phyloP scores from a whole-genome alignment of 2,329 filamentous ascomycete species.

The Celoporthe dispersa region DNA sequence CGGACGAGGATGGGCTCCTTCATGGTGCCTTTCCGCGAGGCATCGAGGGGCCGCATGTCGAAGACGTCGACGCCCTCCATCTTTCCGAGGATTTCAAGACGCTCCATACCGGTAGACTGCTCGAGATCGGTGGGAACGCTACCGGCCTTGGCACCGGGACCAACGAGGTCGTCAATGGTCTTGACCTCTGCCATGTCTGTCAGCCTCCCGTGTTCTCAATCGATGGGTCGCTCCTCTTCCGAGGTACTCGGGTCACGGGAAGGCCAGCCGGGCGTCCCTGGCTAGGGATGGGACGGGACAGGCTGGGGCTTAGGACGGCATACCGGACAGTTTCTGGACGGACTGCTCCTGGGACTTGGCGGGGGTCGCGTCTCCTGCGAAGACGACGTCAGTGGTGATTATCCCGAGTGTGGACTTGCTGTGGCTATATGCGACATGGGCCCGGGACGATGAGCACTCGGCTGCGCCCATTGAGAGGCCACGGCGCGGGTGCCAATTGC shows the following conservation, averaged over 20 bases:
- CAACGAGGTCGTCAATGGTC: constrained; percentile 78
- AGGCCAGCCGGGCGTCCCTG: neutral
- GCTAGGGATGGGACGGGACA: neutral
- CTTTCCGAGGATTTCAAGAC: constrained; percentile 98
- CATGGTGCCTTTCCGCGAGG: constrained; percentile 85
- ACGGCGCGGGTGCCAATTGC: constrained; percentile 33
- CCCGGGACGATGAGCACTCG: neutral
- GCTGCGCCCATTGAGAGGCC: constrained; percentile 2
- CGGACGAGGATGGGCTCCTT: constrained; percentile 89
- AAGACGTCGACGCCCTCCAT: constrained; percentile 98
- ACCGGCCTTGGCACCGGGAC: constrained; percentile 80
- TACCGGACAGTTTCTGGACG: constrained; percentile 25
- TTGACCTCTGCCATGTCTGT: constrained; percentile 72
- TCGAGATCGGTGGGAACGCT: constrained; percentile 92
- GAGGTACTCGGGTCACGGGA: neutral
- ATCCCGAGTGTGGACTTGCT: neutral
- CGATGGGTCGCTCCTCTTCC: neutral
- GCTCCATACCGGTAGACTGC: constrained; percentile 95
- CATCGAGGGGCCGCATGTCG: constrained; percentile 95
- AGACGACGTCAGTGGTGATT: constrained; percentile 16
- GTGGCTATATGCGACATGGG: neutral
- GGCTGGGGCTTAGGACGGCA: constrained; percentile 3
- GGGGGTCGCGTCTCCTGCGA: constrained; percentile 25
- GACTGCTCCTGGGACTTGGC: constrained; percentile 26
- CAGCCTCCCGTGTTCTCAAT: neutral